A percentile compares a stretch with the other conserved stretches of the same genome.
phyloP scores from a whole-genome alignment of 228 moss, liverwort and hornwort genomes.

The Sphagnum magellanicum region DNA sequence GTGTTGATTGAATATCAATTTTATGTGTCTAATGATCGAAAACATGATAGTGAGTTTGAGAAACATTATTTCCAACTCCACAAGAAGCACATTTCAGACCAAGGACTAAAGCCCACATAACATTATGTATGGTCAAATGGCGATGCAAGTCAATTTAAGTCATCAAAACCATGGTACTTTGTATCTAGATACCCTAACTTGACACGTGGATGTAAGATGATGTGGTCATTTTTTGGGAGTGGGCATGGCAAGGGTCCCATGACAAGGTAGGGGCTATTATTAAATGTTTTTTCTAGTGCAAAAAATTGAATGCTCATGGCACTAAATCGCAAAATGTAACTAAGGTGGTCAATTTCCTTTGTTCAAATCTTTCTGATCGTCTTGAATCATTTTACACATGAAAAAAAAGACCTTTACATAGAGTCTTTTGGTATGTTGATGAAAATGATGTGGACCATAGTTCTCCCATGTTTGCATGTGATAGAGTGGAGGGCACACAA shows the following conservation, averaged over 20 bases:
- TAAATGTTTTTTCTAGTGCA: background rate
- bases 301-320: background rate
- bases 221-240: conserved; percentile 1
- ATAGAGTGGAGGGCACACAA: too few relatives aligned
- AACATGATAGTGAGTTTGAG: background rate
- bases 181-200: background rate
- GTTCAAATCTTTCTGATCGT: too few relatives aligned
- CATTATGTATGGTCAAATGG: conserved; percentile 13
- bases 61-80: conserved; percentile 3
- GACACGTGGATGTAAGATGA: background rate
- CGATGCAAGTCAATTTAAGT: conserved; percentile 1
- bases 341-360: background rate
- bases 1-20: conserved; percentile 1
- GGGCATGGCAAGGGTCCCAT: conserved; percentile 1
- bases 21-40: background rate
- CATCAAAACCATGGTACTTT: conserved; percentile 6
- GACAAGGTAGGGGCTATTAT: background rate
- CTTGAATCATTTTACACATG: too few relatives aligned
- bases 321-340: background rate
- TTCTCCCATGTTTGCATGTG: too few relatives aligned
- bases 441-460: too few relatives aligned
- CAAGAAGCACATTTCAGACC: background rate
- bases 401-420: too few relatives aligned
- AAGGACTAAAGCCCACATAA: background rate
- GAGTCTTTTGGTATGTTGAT: too few relatives aligned